phyloP scores from a whole-genome alignment of 2,329 filamentous ascomycete species.

The Apiospora saccharicola region DNA sequence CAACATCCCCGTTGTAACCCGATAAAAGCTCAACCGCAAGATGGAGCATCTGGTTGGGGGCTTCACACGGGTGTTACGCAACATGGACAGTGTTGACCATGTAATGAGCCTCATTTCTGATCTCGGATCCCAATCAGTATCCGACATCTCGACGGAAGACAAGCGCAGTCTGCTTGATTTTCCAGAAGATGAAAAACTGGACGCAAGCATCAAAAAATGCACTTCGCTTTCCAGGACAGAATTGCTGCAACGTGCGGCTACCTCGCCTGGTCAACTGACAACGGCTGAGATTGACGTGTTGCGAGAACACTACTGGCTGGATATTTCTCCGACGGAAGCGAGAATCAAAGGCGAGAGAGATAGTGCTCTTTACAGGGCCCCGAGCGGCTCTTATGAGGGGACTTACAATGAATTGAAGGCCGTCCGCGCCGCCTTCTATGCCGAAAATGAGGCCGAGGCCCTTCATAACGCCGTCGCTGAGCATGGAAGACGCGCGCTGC shows the following conservation, averaged over 20 bases:
- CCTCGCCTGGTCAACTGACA: background rate
- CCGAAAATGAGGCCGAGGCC: background rate
- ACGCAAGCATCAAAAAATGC: background rate
- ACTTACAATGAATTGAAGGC: background rate
- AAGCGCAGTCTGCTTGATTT: conserved; percentile 4
- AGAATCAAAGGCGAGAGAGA: too few relatives aligned
- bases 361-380: too few relatives aligned
- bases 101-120: background rate
- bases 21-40: background rate
- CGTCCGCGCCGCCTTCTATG: background rate
- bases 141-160: background rate
- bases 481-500: background rate
- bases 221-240: background rate
- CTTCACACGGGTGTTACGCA: background rate
- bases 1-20: background rate
- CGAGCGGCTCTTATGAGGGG: background rate
- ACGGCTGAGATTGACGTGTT: background rate
- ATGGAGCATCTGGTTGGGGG: background rate
- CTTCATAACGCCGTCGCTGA: background rate
- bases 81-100: background rate
- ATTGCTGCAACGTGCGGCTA: background rate
- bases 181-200: background rate
- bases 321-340: background rate
- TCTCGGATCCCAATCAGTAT: background rate
- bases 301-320: background rate